Evolutionary conservation across 805 yeast genomes (phyloP), one percentile per base, ranked within the genome.

Genomic region (Saccharomycopsis synnaedendra): DNA sequence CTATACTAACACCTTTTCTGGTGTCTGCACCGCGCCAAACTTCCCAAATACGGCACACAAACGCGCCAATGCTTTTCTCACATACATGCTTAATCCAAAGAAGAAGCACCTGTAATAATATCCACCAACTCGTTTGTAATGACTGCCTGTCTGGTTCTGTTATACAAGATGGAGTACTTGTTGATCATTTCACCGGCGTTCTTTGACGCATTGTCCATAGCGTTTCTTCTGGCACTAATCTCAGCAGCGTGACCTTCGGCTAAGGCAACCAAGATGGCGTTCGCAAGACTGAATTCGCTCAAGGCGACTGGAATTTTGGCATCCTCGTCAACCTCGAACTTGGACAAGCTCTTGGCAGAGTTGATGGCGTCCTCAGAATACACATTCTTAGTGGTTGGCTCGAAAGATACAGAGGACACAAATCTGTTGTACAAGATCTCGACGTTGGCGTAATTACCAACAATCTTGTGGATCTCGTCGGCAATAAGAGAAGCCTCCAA

Each of bases 171-270:
- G 59, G 97, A 84, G 84, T 85, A 90, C 66, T 78, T 83, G 73
- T 78, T 80, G 67, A 93, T 93, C 97, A 93, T 93, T 63, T 93
- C 98, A 73, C 95, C 96, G 55, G 98, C 98, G 67, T 90, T 90
- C 93, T 93, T 90, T 59, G 97, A 88, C 55, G 98, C 98, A 65
- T 93, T 93, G 73, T 90, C 98, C 98, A 90, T 90, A 59, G 98
- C 97, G 67, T 87, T 90, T 81, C 98, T 89, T 82, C 98, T 89
- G 53, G 98, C 96, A 56, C 94, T 83, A 58, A 89, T 78, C 76
- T 90, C 98, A 51, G 97, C 85, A 54, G 97, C 97, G 70, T 90
- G 89, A 70, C 97, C 97, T 67, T 93, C 96, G 56, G 97, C 90
- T 76, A 89, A 77, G 53, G 96, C 97, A 62, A 89, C 71, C 67